Evolutionary conservation across 2,329 filamentous ascomycete species (phyloP).

Genomic region (Penicillium sp.): DNA sequence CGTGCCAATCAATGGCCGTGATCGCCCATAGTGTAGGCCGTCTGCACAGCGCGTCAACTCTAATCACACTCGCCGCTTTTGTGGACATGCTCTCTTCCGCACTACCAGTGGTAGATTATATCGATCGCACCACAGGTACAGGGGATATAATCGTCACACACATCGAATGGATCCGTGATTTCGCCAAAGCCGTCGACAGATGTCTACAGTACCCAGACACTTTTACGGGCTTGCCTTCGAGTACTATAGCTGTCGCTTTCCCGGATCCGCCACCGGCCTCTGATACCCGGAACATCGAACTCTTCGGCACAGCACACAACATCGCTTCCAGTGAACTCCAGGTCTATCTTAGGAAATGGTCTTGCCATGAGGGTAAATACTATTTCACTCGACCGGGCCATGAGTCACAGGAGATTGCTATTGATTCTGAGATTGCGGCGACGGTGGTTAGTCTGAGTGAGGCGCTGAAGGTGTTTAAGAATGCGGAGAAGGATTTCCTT

Average conservation of each 20-base stretch:
- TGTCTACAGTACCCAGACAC: constrained; percentile 1
- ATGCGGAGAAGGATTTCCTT: constrained; percentile 11
- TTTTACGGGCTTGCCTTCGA: background rate
- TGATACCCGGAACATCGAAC: constrained; percentile 21
- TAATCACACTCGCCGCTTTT: constrained; percentile 40
- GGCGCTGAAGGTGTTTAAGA: constrained; percentile 19
- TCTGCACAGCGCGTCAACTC: constrained; percentile 39
- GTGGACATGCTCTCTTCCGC: constrained; percentile 42
- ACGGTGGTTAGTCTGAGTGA: constrained; percentile 21
- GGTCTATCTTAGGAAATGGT: constrained; percentile 49
- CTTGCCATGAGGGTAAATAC: constrained; percentile 42
- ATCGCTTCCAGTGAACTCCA: constrained; percentile 44
- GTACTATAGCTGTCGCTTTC: constrained; percentile 8
- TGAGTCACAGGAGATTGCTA: constrained; percentile 43
- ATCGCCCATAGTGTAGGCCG: constrained; percentile 34
- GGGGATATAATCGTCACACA: constrained; percentile 27
- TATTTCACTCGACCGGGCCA: constrained; percentile 46
- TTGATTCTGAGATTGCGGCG: constrained; percentile 31
- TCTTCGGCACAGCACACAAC: constrained; percentile 21
- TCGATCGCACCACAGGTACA: constrained; percentile 37
- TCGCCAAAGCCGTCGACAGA: constrained; percentile 26
- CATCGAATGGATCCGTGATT: constrained; percentile 40
- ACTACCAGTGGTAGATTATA: constrained; percentile 47
- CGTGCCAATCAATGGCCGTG: constrained; percentile 36
- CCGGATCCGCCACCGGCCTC: background rate